Evolutionary conservation across 2,329 filamentous ascomycete genomes (phyloP).

Genomic region (Penicillium sp.): DNA sequence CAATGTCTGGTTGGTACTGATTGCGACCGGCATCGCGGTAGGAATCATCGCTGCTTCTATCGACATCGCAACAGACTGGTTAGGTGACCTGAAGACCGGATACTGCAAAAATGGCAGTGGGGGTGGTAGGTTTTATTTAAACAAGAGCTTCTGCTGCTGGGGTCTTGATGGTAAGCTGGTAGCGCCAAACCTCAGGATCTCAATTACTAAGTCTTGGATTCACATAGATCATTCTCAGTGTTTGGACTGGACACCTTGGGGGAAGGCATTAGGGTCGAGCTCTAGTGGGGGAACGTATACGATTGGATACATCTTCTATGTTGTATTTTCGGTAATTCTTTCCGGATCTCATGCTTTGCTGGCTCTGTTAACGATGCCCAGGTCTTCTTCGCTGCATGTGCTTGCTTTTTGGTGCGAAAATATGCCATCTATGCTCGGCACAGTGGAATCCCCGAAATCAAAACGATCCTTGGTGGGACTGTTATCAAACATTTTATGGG

Average conservation of each 20-base stretch:
- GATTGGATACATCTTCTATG: conserved; percentile 81
- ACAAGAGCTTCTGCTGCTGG: conserved; percentile 87
- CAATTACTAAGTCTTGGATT: conserved; percentile 15
- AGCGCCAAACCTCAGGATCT: background rate
- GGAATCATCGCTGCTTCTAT: conserved; percentile 83
- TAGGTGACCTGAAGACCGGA: conserved; percentile 86
- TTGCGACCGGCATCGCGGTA: conserved; percentile 78
- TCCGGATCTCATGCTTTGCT: background rate
- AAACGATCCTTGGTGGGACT: conserved; percentile 90
- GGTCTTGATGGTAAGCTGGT: conserved; percentile 64
- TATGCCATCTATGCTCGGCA: conserved; percentile 88
- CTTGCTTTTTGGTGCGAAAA: conserved; percentile 73
- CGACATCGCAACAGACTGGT: conserved; percentile 86
- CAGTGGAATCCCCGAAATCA: conserved; percentile 96
- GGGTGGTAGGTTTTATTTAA: conserved; percentile 85
- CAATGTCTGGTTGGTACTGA: conserved; percentile 86
- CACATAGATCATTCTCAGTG: conserved; percentile 67
- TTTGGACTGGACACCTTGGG: conserved; percentile 83
- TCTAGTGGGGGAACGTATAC: conserved; percentile 70
- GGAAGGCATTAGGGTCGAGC: conserved; percentile 63
- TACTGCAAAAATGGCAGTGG: conserved; percentile 74
- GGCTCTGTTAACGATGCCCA: conserved; percentile 38
- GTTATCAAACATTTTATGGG: conserved; percentile 85
- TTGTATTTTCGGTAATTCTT: conserved; percentile 69
- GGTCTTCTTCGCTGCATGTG: conserved; percentile 72